Percentiles rank a stretch among this genome's conserved stretches.
These are phyloP conservation scores for Phytopythium litorale DNA, from an alignment of 352 stramenopile genomes.

Conservation along the genomic window DNA sequence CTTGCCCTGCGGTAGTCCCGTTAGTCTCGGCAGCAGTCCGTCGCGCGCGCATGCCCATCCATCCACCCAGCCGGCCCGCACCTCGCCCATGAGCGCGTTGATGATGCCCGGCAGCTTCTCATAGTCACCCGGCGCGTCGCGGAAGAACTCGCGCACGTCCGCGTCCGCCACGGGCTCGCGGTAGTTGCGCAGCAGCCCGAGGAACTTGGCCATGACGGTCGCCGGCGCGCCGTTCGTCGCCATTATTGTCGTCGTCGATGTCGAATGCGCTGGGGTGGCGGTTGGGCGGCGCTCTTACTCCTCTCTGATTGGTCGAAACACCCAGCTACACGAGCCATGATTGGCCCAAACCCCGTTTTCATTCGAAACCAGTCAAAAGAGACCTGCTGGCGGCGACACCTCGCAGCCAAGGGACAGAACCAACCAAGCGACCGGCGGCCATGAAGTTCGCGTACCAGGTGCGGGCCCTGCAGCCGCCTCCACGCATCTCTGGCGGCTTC, in stretches of 20 bases:
- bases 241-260: slow-evolving; percentile 5
- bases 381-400: neutral
- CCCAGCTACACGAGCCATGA: slow-evolving; percentile 5
- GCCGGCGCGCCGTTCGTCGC: slow-evolving; percentile 22
- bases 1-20: slow-evolving; percentile 31
- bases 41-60: neutral
- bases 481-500: neutral
- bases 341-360: slow-evolving; percentile 23
- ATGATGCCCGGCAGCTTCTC: slow-evolving; percentile 79
- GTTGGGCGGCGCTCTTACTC: neutral
- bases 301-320: slow-evolving; percentile 8
- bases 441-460: slow-evolving; percentile 91
- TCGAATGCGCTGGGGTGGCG: neutral
- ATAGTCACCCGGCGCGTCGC: slow-evolving; percentile 66
- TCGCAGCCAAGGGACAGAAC: neutral
- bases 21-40: neutral
- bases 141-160: slow-evolving; percentile 81
- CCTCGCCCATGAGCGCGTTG: slow-evolving; percentile 81
- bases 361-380: slow-evolving; percentile 26
- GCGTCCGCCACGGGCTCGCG: slow-evolving; percentile 73
- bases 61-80: slow-evolving; percentile 9
- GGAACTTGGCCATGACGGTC: slow-evolving; percentile 60
- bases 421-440: slow-evolving; percentile 3
- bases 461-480: neutral
- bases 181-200: slow-evolving; percentile 76